Evolutionary conservation across 1,284 basidiomycete genomes (phyloP).

Genomic region (Irpex lacteus): DNA sequence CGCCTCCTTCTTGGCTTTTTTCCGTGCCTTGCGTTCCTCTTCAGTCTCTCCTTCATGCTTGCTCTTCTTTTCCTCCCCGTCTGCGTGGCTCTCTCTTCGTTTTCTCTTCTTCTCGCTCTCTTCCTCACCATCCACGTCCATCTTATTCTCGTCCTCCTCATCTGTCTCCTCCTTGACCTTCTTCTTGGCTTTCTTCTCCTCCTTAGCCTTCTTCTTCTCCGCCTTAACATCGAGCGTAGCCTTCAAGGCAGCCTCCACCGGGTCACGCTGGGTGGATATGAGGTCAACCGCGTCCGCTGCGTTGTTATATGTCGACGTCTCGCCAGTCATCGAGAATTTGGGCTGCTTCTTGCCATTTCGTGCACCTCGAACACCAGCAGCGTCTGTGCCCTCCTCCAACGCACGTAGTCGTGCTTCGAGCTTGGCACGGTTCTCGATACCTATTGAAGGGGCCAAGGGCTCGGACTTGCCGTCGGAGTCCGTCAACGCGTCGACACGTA

Average conservation of each 20-base stretch:
- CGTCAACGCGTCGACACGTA: conserved; percentile 94
- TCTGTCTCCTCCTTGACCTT: conserved; percentile 52
- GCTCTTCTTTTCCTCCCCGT: conserved; percentile 38
- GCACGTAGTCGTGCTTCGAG: conserved; percentile 92
- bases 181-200: conserved; percentile 72
- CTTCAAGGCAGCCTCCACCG: conserved; percentile 62
- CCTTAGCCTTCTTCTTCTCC: conserved; percentile 74
- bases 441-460: conserved; percentile 78
- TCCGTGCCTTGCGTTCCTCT: conserved; percentile 70
- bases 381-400: conserved; percentile 82
- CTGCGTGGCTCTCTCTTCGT: conserved; percentile 56
- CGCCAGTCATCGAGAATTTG: conserved; percentile 77
- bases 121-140: conserved; percentile 40
- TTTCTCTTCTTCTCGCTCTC: conserved; percentile 73
- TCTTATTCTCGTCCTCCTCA: conserved; percentile 44
- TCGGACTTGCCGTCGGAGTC: conserved; percentile 91
- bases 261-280: conserved; percentile 80
- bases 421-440: conserved; percentile 91
- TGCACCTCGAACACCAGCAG: conserved; percentile 58
- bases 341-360: conserved; percentile 67
- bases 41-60: conserved; percentile 57
- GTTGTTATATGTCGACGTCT: conserved; percentile 79
- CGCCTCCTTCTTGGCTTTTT: conserved; percentile 43
- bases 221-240: conserved; percentile 75
- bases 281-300: conserved; percentile 77